Evolutionary conservation across 352 stramenopile genomes (phyloP).

Genomic region (Globisporangium echinulatum): DNA sequence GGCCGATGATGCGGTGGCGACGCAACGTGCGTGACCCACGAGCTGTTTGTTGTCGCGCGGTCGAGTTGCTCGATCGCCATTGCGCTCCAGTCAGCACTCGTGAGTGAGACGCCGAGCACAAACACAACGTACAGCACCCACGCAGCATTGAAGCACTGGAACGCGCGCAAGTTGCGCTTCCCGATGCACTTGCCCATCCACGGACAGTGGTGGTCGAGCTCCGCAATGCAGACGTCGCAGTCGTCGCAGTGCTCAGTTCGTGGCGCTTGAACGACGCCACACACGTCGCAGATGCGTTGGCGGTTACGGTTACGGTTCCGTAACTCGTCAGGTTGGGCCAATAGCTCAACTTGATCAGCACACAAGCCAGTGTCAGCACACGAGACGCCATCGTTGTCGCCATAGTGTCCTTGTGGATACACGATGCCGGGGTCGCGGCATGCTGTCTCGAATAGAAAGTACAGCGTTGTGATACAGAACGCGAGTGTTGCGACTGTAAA

Average conservation of each 20-base stretch:
- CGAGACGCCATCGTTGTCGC: slow-evolving; percentile 13
- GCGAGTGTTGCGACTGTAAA: slow-evolving; percentile 51
- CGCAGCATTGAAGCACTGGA: slow-evolving; percentile 84
- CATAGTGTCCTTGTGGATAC: slow-evolving; percentile 1
- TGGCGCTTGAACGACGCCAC: slow-evolving; percentile 43
- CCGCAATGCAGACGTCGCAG: slow-evolving; percentile 89
- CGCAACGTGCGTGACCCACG: slow-evolving; percentile 12
- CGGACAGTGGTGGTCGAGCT: slow-evolving; percentile 89
- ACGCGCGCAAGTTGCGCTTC: slow-evolving; percentile 85
- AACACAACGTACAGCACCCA: slow-evolving; percentile 86
- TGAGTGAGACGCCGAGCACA: slow-evolving; percentile 51
- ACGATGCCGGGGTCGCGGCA: slow-evolving; percentile 76
- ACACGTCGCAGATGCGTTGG: slow-evolving; percentile 56
- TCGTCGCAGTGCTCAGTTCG: slow-evolving; percentile 89
- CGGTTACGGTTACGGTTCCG: slow-evolving; percentile 10
- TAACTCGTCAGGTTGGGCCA: slow-evolving; percentile 10
- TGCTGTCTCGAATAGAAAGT: slow-evolving; percentile 68
- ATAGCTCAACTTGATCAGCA: too few species aligned
- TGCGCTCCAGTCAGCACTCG: slow-evolving; percentile 44
- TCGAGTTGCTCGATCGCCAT: slow-evolving; percentile 31
- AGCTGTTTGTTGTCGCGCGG: slow-evolving; percentile 18
- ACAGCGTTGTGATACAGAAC: slow-evolving; percentile 51
- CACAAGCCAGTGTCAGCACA: neutral
- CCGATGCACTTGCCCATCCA: slow-evolving; percentile 95
- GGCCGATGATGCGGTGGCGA: neutral